Conservation (phyloP, 257 asterid genomes). For the Lycium barbarum region DNA sequence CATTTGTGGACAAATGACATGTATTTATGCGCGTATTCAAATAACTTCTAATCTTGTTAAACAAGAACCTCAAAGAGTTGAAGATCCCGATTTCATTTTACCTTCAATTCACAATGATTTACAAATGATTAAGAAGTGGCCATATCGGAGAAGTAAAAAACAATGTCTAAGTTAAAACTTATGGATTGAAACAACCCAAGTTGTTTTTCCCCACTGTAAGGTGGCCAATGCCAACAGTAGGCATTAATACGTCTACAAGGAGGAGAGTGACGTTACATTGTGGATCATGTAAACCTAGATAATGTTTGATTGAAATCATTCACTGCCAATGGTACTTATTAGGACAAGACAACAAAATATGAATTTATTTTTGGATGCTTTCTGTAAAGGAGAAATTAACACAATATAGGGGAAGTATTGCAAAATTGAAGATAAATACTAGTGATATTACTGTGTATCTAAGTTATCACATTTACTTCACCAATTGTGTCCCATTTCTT, state of each 20-base stretch:
- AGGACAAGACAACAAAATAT: background rate
- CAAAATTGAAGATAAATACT: background rate
- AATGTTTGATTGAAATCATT: conserved; percentile 4
- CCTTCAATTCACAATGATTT: background rate
- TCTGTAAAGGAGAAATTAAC: background rate
- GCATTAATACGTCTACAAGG: background rate
- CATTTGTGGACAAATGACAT: too few species aligned
- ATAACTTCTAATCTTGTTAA: background rate
- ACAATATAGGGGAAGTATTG: background rate
- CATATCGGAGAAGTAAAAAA: conserved; percentile 13
- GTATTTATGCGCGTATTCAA: rapidly evolving
- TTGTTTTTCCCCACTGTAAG: background rate
- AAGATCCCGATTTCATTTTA: background rate
- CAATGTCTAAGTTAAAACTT: background rate
- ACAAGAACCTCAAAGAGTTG: background rate
- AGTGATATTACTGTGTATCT: background rate
- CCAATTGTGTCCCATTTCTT: background rate
- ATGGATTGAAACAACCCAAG: background rate
- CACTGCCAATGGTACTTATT: conserved; percentile 32
- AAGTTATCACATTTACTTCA: background rate
- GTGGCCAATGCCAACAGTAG: background rate
- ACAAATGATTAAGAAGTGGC: conserved; percentile 13
- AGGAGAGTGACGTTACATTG: conserved; percentile 31
- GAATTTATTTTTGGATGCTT: conserved; percentile 21
- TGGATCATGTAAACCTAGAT: conserved; percentile 33